Evolutionary conservation across 495 filamentous ascomycete genomes (phyloP), one percentile per base, ranked within the genome.

Genomic region (Amorphotheca resinae): DNA sequence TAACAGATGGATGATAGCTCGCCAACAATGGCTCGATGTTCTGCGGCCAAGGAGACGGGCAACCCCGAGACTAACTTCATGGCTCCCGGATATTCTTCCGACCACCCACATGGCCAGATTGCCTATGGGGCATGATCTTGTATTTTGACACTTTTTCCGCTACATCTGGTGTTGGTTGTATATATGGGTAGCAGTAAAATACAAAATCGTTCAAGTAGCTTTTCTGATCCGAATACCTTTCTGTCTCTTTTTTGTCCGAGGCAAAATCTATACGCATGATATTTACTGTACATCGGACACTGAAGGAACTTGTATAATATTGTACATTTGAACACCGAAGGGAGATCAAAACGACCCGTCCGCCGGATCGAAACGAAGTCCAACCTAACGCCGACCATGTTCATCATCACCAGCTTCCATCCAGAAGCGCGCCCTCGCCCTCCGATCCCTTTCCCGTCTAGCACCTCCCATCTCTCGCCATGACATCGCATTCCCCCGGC

Each of bases 1-100:
- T 56, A 62, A 74, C 51, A 64, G 31, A n/a, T n/a, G n/a, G 37
- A 23, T 44, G 21, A 9, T 51, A 93, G 86, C 64, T 93, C 86
- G 37, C 86, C 89, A 25, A 98, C 91, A 23, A 98, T 98, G 91
- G 88, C 91, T 21, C 76, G 91, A 53, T 94, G 87, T 67, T 87
- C 84, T 12, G 87, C 82, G 31, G 82, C 86, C 37, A 93, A 91
- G 69, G 66, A 64, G 42, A 71, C 69, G 1, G 65, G 67, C 34
- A 72, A 80, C 57, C 78, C 86, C 18, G 64, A 84, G 54, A 89
- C 77, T 18, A 88, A 91, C 67, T 82, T 88, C 56, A 80, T 91
- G 84, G 85, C 85, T 37, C 73, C 81, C 12, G 86, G 86, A 6
- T 48, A 49, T 25, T 49, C 44, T 2, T 38, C 17, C 6, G 45